Conservation (phyloP, 176 grass and related monocot genomes). For the Hordeum marinum region DNA sequence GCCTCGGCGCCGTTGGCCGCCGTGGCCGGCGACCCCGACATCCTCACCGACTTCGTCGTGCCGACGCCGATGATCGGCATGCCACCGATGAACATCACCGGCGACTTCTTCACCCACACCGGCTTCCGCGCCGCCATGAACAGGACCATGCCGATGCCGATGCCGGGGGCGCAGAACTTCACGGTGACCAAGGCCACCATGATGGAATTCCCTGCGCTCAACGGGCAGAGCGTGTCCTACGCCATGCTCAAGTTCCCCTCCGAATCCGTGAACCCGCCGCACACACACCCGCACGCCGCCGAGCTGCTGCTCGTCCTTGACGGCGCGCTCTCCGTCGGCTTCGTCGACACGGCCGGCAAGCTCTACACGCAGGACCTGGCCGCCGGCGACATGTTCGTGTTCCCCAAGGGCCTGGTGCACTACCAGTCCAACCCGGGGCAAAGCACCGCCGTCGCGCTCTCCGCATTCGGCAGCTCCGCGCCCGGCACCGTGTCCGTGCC, state of each 20-base stretch:
- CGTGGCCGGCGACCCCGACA: conserved; percentile 16
- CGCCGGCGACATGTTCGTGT: not conserved
- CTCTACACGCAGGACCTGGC: not conserved
- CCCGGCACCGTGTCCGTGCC: not conserved
- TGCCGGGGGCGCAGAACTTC: not conserved
- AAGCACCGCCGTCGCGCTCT: not conserved
- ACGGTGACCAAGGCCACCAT: conserved; percentile 13
- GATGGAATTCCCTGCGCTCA: conserved; percentile 22
- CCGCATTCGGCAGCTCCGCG: conserved; percentile 26
- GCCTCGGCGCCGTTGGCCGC: not conserved
- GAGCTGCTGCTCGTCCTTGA: conserved; percentile 22
- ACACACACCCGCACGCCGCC: not conserved
- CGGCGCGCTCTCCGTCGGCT: conserved; percentile 5
- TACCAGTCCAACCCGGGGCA: conserved; percentile 31
- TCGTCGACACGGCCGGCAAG: not conserved
- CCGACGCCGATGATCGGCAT: not conserved
- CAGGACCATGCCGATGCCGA: not conserved
- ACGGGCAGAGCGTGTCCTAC: conserved; percentile 13
- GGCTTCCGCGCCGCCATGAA: not conserved
- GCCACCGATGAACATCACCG: not conserved
- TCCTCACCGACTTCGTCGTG: conserved; percentile 4
- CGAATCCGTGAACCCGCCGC: conserved; percentile 24
- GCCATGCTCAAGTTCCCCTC: conserved; percentile 14
- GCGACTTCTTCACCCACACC: conserved; percentile 29
- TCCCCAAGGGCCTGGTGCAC: conserved; percentile 34